These are phyloP conservation scores for Phialophora tarda DNA, from an alignment of 2,329 filamentous ascomycete species.

Conservation along the genomic window DNA sequence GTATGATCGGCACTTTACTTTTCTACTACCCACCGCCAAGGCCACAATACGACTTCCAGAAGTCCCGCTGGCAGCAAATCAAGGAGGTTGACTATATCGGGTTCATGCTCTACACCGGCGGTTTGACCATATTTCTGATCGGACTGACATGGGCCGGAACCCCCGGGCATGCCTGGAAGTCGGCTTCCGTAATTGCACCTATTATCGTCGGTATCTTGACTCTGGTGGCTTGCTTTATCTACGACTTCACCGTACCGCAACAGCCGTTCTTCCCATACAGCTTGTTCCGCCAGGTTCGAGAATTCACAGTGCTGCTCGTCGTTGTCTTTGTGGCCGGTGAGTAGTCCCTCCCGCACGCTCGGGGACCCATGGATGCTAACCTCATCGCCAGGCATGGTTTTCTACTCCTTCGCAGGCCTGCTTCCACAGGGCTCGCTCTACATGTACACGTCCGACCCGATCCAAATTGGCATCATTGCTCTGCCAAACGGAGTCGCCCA, in stretches of 20 bases:
- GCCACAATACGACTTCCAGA: slow-evolving; percentile 47
- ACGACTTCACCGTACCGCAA: slow-evolving; percentile 48
- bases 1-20: slow-evolving; percentile 47
- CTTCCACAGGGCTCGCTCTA: slow-evolving; percentile 53
- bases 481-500: slow-evolving; percentile 23
- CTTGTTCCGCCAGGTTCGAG: slow-evolving; percentile 50
- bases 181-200: slow-evolving; percentile 45
- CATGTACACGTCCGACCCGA: slow-evolving; percentile 50
- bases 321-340: slow-evolving; percentile 50
- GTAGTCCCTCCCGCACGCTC: background rate
- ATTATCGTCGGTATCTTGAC: slow-evolving; percentile 48
- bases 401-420: slow-evolving; percentile 53
- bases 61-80: slow-evolving; percentile 46
- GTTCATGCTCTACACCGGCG: slow-evolving; percentile 50
- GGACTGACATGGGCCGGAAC: slow-evolving; percentile 53
- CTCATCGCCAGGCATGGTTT: slow-evolving; percentile 46
- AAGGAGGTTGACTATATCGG: slow-evolving; percentile 56
- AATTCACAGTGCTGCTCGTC: slow-evolving; percentile 45
- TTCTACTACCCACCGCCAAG: slow-evolving; percentile 58
- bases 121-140: slow-evolving; percentile 51
- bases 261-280: slow-evolving; percentile 52
- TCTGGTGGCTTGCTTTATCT: slow-evolving; percentile 47
- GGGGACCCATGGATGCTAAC: background rate
- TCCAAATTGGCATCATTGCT: slow-evolving; percentile 51
- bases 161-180: slow-evolving; percentile 50